phyloP scores from a whole-genome alignment of 306 rosid genomes.

The Fragaria vesca region DNA sequence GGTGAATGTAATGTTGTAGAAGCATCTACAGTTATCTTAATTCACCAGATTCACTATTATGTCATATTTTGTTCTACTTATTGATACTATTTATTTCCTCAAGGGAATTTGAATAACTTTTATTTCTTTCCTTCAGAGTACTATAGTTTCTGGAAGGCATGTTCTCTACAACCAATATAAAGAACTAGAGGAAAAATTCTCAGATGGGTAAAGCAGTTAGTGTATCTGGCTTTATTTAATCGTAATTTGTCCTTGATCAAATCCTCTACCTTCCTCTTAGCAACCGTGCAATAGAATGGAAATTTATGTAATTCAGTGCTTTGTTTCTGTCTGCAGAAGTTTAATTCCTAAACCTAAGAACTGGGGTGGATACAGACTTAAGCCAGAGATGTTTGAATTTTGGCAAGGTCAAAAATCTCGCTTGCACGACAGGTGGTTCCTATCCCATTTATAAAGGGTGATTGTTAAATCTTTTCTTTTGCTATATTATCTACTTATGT shows the following conservation, averaged over 20 bases:
- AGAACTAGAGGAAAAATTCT: slow-evolving; percentile 66
- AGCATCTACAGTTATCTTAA: not conserved
- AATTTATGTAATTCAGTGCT: slow-evolving; percentile 9
- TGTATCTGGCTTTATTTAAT: not conserved
- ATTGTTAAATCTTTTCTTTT: slow-evolving; percentile 26
- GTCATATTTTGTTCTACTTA: not conserved
- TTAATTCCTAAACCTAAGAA: slow-evolving; percentile 77
- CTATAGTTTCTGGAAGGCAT: slow-evolving; percentile 80
- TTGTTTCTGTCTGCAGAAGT: slow-evolving; percentile 56
- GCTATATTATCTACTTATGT: slow-evolving; percentile 11
- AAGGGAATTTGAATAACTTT: not conserved
- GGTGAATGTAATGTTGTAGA: not conserved
- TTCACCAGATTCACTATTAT: not conserved
- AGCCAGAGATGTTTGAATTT: slow-evolving; percentile 79
- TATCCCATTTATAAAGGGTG: slow-evolving; percentile 54
- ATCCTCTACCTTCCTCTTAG: slow-evolving; percentile 7
- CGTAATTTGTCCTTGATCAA: slow-evolving; percentile 1
- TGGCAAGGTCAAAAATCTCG: slow-evolving; percentile 99
- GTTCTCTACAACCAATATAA: slow-evolving; percentile 62
- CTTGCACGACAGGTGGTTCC: slow-evolving; percentile 97
- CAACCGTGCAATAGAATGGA: slow-evolving; percentile 14
- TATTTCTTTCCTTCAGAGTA: slow-evolving; percentile 53
- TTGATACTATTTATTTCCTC: not conserved
- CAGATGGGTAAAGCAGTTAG: slow-evolving; percentile 72
- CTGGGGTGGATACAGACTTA: slow-evolving; percentile 98